Base-by-base conservation (phyloP, 768 basidiomycete genomes). In the Calocybe indica region DNA sequence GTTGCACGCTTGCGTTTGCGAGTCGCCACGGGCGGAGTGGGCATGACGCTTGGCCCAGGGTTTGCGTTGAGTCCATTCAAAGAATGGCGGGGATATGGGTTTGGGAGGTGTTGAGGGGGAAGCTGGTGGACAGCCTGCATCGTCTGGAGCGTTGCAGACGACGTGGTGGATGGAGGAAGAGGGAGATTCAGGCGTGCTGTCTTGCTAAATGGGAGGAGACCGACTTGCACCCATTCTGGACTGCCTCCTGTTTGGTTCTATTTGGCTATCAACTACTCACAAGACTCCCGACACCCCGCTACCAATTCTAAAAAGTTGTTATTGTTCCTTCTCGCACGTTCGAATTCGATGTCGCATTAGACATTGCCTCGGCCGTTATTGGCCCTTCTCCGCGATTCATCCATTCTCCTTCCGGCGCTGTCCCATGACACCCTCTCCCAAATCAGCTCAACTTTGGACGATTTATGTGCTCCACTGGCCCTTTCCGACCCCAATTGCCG, bases 1-100 rank as follows among this genome's bases (percentile, higher is more conserved):
- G 22, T 22, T 30, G 83, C 76, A 62, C 88, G 81, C 72, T 90
- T 90, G 55, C 88, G 82, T 69, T 90, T 90, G 73, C 88, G 82
- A 53, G 83, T 79, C 40, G 79, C 70, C 54, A 85, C 71, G 39
- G 85, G 80, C 48, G 88, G 83, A 37, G 86, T 86, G 49, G 81
- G 78, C 67, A 86, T 78, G 56, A 77, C 75, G 58, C 82, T 83
- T 61, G 82, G 79, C 59, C 73, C 75, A 60, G 74, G 64, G 55
- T 65, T 72, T 50, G 63, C 50, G 51, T 57, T 63, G 49, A 66
- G 53, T 47, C 58, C 69, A 61, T 76, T 73, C 59, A 81, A 69
- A 39, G 81, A 71, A 61, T 79, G 80, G 56, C 74, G 80, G 52
- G 80, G 66, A 70, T 85, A 87, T 58, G 80, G 80, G 62, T 81